Percentiles rank a stretch among this genome's conserved stretches.
These are phyloP conservation scores for Fraxinus xanthoxyloides DNA, from an alignment of 305 asterid species.

Conservation along the genomic window DNA sequence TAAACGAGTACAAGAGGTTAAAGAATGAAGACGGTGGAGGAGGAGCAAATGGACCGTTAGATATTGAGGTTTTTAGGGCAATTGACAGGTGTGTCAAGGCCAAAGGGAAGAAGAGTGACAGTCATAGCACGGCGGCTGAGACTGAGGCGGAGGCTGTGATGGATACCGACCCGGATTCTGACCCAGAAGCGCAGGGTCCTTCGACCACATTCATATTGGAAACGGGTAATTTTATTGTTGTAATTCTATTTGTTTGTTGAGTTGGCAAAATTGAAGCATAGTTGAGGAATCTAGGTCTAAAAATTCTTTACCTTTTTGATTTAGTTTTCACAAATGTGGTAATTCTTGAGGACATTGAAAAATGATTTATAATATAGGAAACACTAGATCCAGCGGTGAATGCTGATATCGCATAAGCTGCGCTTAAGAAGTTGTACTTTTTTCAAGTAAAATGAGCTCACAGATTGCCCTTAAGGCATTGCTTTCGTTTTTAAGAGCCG, in stretches of 20 bases:
- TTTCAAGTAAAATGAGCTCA: too few relatives aligned
- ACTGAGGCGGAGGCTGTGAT: slow-evolving; percentile 31
- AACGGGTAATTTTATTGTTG: slow-evolving; percentile 36
- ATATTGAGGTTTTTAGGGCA: slow-evolving; percentile 51
- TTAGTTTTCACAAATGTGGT: not conserved
- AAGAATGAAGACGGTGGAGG: slow-evolving; percentile 35
- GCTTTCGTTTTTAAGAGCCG: not conserved
- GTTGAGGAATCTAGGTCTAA: not conserved
- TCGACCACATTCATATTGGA: slow-evolving; percentile 25
- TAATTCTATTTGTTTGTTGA: not conserved
- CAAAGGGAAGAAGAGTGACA: slow-evolving; percentile 21
- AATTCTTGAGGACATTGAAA: not conserved
- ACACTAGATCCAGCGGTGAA: not conserved
- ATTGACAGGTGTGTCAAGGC: slow-evolving; percentile 42
- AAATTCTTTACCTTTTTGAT: not conserved
- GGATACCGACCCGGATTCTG: slow-evolving; percentile 67
- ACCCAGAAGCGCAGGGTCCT: slow-evolving; percentile 46
- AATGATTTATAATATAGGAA: not conserved
- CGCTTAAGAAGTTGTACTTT: not conserved
- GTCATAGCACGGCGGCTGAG: slow-evolving; percentile 18
- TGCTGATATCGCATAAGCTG: not conserved
- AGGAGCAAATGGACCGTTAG: slow-evolving; percentile 33
- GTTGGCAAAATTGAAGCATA: not conserved
- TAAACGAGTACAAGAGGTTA: slow-evolving; percentile 40
- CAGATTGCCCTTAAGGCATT: not conserved